Percentiles rank a stretch among this genome's conserved stretches.
These are phyloP conservation scores for Lentinula detonsa DNA, from an alignment of 768 basidiomycete species.

Conservation along the genomic window DNA sequence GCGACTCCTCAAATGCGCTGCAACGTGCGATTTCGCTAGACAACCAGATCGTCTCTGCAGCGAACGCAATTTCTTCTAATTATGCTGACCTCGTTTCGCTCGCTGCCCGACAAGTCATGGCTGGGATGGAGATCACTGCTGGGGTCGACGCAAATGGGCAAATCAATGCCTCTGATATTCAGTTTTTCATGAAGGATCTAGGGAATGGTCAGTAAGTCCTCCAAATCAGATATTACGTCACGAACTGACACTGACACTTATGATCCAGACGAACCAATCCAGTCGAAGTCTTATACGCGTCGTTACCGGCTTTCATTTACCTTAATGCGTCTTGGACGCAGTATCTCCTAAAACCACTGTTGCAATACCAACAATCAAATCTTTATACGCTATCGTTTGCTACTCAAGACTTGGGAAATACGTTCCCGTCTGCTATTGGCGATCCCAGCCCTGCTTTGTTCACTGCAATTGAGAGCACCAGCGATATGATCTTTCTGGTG, in stretches of 20 bases:
- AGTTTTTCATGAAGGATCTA: constrained; percentile 12
- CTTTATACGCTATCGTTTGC: constrained; percentile 11
- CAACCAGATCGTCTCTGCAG: constrained; percentile 8
- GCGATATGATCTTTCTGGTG: constrained; percentile 5
- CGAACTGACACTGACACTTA: background rate
- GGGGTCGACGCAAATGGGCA: background rate
- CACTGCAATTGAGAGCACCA: background rate
- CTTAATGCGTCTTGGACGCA: constrained; percentile 9
- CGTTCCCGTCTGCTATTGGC: constrained; percentile 1
- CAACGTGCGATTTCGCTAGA: constrained; percentile 9
- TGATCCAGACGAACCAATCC: constrained; percentile 8
- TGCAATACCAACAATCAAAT: constrained; percentile 13
- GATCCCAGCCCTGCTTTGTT: background rate
- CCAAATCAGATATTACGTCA: background rate
- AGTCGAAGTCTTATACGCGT: constrained; percentile 12
- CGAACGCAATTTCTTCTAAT: constrained; percentile 6
- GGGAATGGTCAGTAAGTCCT: constrained; percentile 10
- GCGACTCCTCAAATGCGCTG: constrained; percentile 4
- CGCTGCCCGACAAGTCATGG: constrained; percentile 10
- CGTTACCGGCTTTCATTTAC: constrained; percentile 11
- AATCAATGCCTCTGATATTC: constrained; percentile 10
- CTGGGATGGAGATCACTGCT: constrained; percentile 12
- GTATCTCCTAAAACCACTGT: constrained; percentile 12
- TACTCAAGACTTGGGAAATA: constrained; percentile 13
- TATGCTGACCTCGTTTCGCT: constrained; percentile 13